A percentile compares a stretch with the other conserved stretches of the same genome.
These are phyloP conservation scores for Paramarasmius palmivorus DNA, from an alignment of 1,284 basidiomycete genomes.

Conservation along the genomic window DNA sequence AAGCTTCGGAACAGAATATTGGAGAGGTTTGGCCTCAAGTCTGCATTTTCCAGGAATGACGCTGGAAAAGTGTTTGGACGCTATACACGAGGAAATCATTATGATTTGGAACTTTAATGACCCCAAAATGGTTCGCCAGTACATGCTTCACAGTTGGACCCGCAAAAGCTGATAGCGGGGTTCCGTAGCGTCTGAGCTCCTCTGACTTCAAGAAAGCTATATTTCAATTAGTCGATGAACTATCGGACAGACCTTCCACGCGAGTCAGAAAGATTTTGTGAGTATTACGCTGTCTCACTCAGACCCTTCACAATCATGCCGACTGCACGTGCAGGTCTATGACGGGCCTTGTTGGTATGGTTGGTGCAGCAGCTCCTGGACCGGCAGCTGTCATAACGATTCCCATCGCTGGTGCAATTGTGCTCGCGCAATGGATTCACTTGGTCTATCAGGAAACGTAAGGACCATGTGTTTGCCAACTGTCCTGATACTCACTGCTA, in stretches of 20 bases:
- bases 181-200: conserved; percentile 20
- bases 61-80: conserved; percentile 18
- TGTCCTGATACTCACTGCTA: not conserved
- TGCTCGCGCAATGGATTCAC: conserved; percentile 25
- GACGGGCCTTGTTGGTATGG: conserved; percentile 16
- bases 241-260: conserved; percentile 4
- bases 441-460: conserved; percentile 22
- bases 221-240: conserved; percentile 17
- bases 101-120: conserved; percentile 27
- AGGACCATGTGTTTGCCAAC: not conserved
- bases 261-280: conserved; percentile 17
- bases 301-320: not conserved
- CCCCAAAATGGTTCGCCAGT: conserved; percentile 17
- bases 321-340: conserved; percentile 8
- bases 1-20: conserved; percentile 24
- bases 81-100: conserved; percentile 23
- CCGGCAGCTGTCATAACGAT: not conserved
- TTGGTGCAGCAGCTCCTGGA: conserved; percentile 15
- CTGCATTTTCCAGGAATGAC: conserved; percentile 19
- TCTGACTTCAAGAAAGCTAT: conserved; percentile 23
- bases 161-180: not conserved
- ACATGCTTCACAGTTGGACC: not conserved
- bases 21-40: conserved; percentile 16
- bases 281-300: not conserved
- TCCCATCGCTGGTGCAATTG: conserved; percentile 20